Percentiles rank a stretch among this genome's conserved stretches.
Conservation (phyloP, 129 eudicot species). For the Scalesia atractyloides region DNA sequence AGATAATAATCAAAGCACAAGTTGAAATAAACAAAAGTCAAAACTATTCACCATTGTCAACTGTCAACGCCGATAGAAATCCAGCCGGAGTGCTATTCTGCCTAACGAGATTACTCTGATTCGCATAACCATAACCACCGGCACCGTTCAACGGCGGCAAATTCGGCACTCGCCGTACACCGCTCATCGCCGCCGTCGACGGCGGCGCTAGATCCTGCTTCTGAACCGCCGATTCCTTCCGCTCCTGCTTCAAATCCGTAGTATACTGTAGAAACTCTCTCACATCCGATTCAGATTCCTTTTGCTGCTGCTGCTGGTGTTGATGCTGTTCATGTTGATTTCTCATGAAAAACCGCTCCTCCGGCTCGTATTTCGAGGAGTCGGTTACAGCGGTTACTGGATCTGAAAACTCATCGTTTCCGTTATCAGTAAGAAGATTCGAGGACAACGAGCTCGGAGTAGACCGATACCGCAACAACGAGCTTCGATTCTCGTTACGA, state of each 20-base stretch:
- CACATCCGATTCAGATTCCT: slow-evolving; percentile 32
- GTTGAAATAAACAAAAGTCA: slow-evolving; percentile 29
- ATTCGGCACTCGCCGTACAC: slow-evolving; percentile 30
- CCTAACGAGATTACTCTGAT: slow-evolving; percentile 48
- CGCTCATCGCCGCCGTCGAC: slow-evolving; percentile 22
- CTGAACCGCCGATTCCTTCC: neutral
- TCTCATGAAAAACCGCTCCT: slow-evolving; percentile 29
- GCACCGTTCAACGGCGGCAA: neutral
- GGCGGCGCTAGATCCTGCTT: slow-evolving; percentile 5
- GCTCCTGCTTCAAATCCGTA: slow-evolving; percentile 34
- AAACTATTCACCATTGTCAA: slow-evolving; percentile 52
- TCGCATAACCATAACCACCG: slow-evolving; percentile 27
- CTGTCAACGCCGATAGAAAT: slow-evolving; percentile 51
- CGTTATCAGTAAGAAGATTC: slow-evolving; percentile 43
- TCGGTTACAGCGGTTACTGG: slow-evolving; percentile 14
- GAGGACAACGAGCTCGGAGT: slow-evolving; percentile 73
- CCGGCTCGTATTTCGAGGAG: slow-evolving; percentile 31
- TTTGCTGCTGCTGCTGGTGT: neutral
- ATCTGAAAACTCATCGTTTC: slow-evolving; percentile 32
- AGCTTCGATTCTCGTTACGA: slow-evolving; percentile 13
- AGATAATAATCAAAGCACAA: slow-evolving; percentile 26
- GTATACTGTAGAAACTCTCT: slow-evolving; percentile 28
- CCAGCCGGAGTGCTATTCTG: slow-evolving; percentile 96
- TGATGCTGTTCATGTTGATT: neutral
- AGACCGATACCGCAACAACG: slow-evolving; percentile 52